Base-by-base conservation (phyloP, 2,329 filamentous ascomycete species). In the Penicillium expansum region DNA sequence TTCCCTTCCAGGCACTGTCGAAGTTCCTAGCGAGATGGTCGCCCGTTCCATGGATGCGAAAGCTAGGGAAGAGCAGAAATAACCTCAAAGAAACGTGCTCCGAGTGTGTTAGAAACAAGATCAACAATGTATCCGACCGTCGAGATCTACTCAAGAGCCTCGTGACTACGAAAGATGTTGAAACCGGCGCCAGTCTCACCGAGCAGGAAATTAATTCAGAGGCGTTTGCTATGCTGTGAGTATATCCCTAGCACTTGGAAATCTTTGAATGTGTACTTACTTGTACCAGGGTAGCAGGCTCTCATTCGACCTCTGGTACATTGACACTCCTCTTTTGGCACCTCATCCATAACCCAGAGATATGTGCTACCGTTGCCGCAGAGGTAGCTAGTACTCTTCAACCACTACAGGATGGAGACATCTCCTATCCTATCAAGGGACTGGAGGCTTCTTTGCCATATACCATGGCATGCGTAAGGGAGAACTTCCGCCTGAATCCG, bases 401-500 rank as follows among this genome's bases (percentile, higher is more conserved):
- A 7, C 45, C 45, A 24, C 38, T 24, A n/a, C 30, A 44, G 18
- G 22, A 33, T n/a, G 45, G 27, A 4, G 24, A 48, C 0, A 54
- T 39, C n/a, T 20, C 49, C 10, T 57, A 57, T 44, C 30, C 55
- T 4, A 57, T 57, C 11, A 18, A 39, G 13, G 43, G 55, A 16
- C 29, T 57, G 0, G 59, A 58, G 33, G 44, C 48, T 16, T 59
- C 52, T 27, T 45, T 60, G 18, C 22, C 11, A 5, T 55, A 55
- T 20, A 48, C 56, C 10, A 60, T 60, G 58, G 55, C 55, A 22
- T 60, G 58, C 22, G 51, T 58, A 16, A 52, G 33, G 39, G 58
- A 60, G 39, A 60, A 60, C 14, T 58, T 60, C 27, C 45, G 55
- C 5, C 20, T 60, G 5, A 60, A 55, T 13, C 58, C 56, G 0